Evolutionary conservation across 257 asterid species (phyloP).

Genomic region (Thymus mandschuricus): DNA sequence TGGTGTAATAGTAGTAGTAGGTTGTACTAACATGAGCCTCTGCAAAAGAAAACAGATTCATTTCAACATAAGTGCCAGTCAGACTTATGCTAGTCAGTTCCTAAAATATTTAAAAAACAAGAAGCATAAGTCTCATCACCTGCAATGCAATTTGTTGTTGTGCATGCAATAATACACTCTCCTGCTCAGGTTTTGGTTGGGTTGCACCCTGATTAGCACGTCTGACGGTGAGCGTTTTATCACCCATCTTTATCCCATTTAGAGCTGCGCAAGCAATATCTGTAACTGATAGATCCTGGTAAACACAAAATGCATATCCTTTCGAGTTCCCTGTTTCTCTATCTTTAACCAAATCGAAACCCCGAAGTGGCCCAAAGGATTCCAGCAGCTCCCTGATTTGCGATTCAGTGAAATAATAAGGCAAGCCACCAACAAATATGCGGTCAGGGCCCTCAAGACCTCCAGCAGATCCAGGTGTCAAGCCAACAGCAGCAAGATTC

Average conservation of each 20-base stretch:
- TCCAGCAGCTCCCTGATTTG: slow-evolving; percentile 96
- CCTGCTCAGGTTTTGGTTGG: slow-evolving; percentile 97
- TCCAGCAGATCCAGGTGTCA: slow-evolving; percentile 89
- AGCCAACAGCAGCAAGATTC: slow-evolving; percentile 90
- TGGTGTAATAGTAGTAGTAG: slow-evolving; percentile 39
- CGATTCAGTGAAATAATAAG: slow-evolving; percentile 90
- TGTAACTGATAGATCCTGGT: slow-evolving; percentile 86
- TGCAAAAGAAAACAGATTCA: slow-evolving; percentile 38
- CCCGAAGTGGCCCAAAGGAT: slow-evolving; percentile 95
- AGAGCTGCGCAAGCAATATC: slow-evolving; percentile 99
- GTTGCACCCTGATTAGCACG: slow-evolving; percentile 93
- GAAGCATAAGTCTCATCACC: slow-evolving; percentile 43
- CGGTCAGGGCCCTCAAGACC: slow-evolving; percentile 99
- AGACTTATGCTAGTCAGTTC: not conserved
- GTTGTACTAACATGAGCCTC: slow-evolving; percentile 67
- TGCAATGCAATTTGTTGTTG: slow-evolving; percentile 96
- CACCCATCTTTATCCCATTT: slow-evolving; percentile 98
- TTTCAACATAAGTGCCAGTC: not conserved
- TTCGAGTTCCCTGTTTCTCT: slow-evolving; percentile 98
- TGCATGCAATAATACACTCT: slow-evolving; percentile 81
- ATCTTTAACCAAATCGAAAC: slow-evolving; percentile 95
- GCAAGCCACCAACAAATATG: slow-evolving; percentile 94
- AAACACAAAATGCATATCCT: slow-evolving; percentile 99
- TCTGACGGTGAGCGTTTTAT: slow-evolving; percentile 92
- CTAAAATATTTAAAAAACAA: not conserved